Conservation (phyloP, 176 grass and related monocot species). For the Carex cristatella region DNA sequence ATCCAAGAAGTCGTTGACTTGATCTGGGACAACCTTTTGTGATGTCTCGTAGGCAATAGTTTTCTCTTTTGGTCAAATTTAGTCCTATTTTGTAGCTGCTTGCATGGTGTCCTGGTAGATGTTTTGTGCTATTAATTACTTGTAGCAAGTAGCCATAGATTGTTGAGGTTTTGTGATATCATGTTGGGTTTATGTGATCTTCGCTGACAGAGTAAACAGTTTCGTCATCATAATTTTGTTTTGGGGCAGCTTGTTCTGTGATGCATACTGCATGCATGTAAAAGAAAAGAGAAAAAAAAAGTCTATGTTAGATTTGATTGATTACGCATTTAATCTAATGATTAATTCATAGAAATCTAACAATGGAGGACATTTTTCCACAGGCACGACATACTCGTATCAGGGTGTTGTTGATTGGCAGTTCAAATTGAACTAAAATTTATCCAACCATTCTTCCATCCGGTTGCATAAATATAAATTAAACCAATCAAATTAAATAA, state of each 20-base stretch:
- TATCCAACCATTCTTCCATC: too few relatives aligned
- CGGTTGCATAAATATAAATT: too few relatives aligned
- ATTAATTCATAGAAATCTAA: too few relatives aligned
- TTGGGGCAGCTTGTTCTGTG: not conserved
- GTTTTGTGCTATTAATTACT: not conserved
- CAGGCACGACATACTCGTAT: too few relatives aligned
- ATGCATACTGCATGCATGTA: not conserved
- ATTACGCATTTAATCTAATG: too few relatives aligned
- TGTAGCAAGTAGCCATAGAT: not conserved
- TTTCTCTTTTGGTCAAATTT: not conserved
- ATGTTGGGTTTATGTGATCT: not conserved
- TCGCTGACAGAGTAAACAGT: not conserved
- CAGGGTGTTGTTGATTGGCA: too few relatives aligned
- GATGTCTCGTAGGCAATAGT: not conserved
- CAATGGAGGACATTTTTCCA: too few relatives aligned
- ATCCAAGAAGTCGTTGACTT: constrained; percentile 21
- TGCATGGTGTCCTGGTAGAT: not conserved
- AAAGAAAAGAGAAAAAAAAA: too few relatives aligned
- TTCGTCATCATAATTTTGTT: too few relatives aligned
- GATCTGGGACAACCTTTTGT: constrained; percentile 26
- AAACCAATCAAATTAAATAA: too few relatives aligned
- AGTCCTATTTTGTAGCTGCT: not conserved
- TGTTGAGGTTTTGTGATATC: not conserved
- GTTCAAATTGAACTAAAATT: too few relatives aligned
- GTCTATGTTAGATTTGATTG: too few relatives aligned